A percentile compares a stretch with the other conserved stretches of the same genome.
phyloP scores from a whole-genome alignment of 2,329 filamentous ascomycete genomes.

The Talaromyces verruculosus region DNA sequence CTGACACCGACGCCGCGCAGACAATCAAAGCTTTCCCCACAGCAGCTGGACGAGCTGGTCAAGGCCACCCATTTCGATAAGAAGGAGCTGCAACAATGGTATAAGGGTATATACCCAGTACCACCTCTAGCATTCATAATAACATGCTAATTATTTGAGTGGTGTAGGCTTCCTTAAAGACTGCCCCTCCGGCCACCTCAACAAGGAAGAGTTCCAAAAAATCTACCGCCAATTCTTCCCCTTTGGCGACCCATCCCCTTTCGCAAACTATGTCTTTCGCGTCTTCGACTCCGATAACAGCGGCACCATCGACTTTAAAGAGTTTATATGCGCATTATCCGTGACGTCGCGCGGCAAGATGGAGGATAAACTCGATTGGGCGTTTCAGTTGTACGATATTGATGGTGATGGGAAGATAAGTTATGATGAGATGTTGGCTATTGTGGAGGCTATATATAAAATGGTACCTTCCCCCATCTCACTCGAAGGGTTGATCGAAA shows the following conservation, averaged over 20 bases:
- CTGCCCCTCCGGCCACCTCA: constrained; percentile 93
- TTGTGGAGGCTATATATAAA: constrained; percentile 99
- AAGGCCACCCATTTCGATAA: constrained; percentile 98
- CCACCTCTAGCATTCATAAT: not conserved
- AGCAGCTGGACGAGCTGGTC: constrained; percentile 92
- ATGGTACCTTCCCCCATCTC: constrained; percentile 65
- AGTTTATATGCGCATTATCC: constrained; percentile 97
- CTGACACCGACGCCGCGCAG: constrained; percentile 50
- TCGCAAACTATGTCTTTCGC: constrained; percentile 98
- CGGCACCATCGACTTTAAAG: constrained; percentile 97
- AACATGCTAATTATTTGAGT: not conserved
- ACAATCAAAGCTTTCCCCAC: constrained; percentile 96
- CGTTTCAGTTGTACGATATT: constrained; percentile 98
- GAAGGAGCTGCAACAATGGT: constrained; percentile 99
- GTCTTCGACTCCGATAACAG: constrained; percentile 98
- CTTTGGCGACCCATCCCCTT: constrained; percentile 94
- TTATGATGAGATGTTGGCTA: constrained; percentile 98
- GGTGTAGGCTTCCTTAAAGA: constrained; percentile 89
- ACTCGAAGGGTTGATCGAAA: constrained; percentile 11
- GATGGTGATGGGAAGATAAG: constrained; percentile 98
- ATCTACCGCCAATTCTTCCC: constrained; percentile 99
- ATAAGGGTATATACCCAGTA: constrained; percentile 71
- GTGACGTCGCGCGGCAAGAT: constrained; percentile 97
- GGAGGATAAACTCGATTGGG: constrained; percentile 99
- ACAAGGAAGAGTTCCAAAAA: constrained; percentile 98